Conservation (phyloP, 2,329 filamentous ascomycete species). For the Phyllosticta capitalensis region DNA sequence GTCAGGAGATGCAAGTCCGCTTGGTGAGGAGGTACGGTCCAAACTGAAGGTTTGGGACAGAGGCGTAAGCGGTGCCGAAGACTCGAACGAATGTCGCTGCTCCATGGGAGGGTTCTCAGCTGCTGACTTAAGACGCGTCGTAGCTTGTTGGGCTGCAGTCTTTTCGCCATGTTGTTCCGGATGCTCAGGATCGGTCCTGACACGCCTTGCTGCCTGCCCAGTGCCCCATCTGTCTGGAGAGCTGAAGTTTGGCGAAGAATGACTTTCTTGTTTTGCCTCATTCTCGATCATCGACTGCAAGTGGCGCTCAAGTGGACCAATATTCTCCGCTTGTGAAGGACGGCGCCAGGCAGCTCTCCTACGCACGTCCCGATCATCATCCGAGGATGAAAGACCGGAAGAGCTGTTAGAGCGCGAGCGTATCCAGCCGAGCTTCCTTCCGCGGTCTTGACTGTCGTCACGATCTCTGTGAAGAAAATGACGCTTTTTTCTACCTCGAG, state of each 20-base stretch:
- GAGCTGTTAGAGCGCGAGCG: constrained; percentile 21
- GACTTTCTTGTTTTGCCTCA: constrained; percentile 24
- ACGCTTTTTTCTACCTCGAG: constrained; percentile 28
- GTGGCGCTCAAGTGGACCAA: constrained; percentile 37
- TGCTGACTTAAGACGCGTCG: not conserved
- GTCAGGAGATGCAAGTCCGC: constrained; percentile 15
- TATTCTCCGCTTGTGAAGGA: constrained; percentile 31
- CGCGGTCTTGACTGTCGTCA: constrained; percentile 22
- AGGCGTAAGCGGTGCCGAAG: constrained; percentile 30
- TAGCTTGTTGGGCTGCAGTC: not conserved
- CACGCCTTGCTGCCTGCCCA: constrained; percentile 24
- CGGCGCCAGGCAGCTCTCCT: constrained; percentile 46
- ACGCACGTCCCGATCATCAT: constrained; percentile 39
- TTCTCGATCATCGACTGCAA: constrained; percentile 35
- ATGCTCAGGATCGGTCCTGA: constrained; percentile 16
- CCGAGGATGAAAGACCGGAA: constrained; percentile 26
- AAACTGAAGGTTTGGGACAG: constrained; percentile 21
- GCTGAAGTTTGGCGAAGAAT: constrained; percentile 26
- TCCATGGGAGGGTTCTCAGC: constrained; percentile 13
- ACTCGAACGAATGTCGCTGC: constrained; percentile 30
- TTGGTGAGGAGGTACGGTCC: constrained; percentile 28
- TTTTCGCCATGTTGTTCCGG: not conserved
- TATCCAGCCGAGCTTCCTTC: constrained; percentile 22
- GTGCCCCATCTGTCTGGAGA: constrained; percentile 34
- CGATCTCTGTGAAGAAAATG: constrained; percentile 22